Evolutionary conservation across 2,329 filamentous ascomycete genomes (phyloP), one percentile per base, ranked within the genome.

Genomic region (Myriosclerotinia duriaeana): DNA sequence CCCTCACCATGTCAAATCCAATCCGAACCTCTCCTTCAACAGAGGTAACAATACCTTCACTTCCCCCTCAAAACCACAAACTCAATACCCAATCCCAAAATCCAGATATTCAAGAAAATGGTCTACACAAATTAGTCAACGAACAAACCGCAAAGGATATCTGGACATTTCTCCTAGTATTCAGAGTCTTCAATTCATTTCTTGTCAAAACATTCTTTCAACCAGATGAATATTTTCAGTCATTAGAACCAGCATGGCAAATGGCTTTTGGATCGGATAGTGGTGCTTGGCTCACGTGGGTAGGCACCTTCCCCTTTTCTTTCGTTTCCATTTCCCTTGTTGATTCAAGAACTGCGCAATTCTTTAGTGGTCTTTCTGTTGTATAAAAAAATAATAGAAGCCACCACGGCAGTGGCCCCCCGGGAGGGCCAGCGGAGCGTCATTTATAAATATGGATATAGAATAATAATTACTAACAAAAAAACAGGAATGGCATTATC

Each of bases 171-270:
- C 69, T 87, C 60, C 72, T 97, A 71, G 82, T 86, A 52, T 85
- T 96, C 70, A 91, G 95, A 65, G 83, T 94, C 70, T 77, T 91
- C 76, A 97, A 97, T 79, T 88, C 92, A 42, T 82, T 95, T 72
- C 87, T 83, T 69, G 82, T 96, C 66, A 83, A 86, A 71, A 98
- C 95, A 26, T 99, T 97, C 78, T 99, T 99, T 80, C 95, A 99
- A 78, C 95, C 95, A 38, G 95, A 99, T 80, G 95, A 99, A 78
- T 98, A 92, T 81, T 99, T 95, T 75, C 95, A 99, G 77, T 90
- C 93, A 1, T 85, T 98, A 54, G 95, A 99, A 80, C 94, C 95
- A 64, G 95, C 95, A 71, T 98, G 94, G 93, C 83, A 88, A 73
- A 84, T 95, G 65, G 90, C 91, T 3, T 97, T 97, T 82, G 93